Conservation (phyloP, 1,284 basidiomycete species). For the Bjerkandera adusta region DNA sequence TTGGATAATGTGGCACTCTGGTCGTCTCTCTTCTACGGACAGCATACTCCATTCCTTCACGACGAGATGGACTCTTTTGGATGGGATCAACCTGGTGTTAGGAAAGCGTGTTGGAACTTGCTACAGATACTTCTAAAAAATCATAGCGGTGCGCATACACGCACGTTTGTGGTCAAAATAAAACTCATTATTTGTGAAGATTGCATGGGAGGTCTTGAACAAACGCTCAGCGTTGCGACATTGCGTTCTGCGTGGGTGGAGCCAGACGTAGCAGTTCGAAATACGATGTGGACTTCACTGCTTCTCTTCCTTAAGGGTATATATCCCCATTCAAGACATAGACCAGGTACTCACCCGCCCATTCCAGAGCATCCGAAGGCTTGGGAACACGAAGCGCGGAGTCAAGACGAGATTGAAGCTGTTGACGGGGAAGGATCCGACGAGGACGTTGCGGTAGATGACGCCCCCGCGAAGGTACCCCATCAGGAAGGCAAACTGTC, state of each 20-base stretch:
- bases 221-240: constrained; percentile 54
- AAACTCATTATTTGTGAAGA: constrained; percentile 24
- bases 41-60: constrained; percentile 42
- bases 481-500: no score
- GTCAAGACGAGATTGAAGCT: constrained; percentile 20
- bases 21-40: constrained; percentile 51
- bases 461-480: no score
- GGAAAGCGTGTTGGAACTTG: constrained; percentile 62
- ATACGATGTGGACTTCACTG: constrained; percentile 67
- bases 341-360: not conserved
- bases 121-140: constrained; percentile 43
- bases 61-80: constrained; percentile 49
- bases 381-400: constrained; percentile 51
- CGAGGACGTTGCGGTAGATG: constrained; percentile 30
- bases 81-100: constrained; percentile 59
- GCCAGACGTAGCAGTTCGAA: constrained; percentile 63
- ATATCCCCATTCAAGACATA: constrained; percentile 18
- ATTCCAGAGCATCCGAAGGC: constrained; percentile 55
- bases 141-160: no score
- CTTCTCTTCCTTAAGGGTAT: constrained; percentile 71
- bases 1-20: constrained; percentile 57
- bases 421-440: constrained; percentile 30
- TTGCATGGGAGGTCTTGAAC: constrained; percentile 37
- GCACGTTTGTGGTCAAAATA: not conserved
- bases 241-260: constrained; percentile 80